phyloP scores from a whole-genome alignment of 768 basidiomycete genomes.

The Mycena amicta region DNA sequence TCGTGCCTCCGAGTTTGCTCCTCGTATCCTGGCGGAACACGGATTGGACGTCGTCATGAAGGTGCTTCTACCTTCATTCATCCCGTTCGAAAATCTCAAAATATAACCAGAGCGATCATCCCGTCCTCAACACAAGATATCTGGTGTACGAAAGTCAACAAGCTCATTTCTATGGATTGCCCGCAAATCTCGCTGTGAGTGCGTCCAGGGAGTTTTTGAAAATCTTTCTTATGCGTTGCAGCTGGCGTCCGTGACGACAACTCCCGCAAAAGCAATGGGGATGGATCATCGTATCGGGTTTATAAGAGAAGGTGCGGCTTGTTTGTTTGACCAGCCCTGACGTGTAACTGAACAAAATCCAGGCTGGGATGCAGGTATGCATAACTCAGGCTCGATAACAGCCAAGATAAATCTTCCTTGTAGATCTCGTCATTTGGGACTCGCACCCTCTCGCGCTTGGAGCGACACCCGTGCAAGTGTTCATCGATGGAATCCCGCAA shows the following conservation, averaged over 20 bases:
- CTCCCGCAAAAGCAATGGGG: conserved; percentile 73
- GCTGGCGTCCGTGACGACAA: conserved; percentile 73
- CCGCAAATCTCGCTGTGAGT: conserved; percentile 55
- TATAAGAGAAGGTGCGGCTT: conserved; percentile 66
- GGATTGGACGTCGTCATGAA: conserved; percentile 78
- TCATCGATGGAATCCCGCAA: conserved; percentile 88
- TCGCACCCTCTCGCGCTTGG: conserved; percentile 82
- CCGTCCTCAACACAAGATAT: conserved; percentile 68
- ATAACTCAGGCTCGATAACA: too few relatives aligned
- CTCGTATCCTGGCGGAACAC: conserved; percentile 68
- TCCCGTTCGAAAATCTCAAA: too few relatives aligned
- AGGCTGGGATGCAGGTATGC: conserved; percentile 77
- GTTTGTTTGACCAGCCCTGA: too few relatives aligned
- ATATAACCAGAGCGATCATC: conserved; percentile 74
- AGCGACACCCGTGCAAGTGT: conserved; percentile 84
- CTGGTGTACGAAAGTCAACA: conserved; percentile 85
- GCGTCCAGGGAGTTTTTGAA: too few relatives aligned
- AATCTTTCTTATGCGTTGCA: too few relatives aligned
- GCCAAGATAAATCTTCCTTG: too few relatives aligned
- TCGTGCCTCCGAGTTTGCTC: conserved; percentile 78
- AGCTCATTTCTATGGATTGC: conserved; percentile 79
- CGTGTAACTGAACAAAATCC: conserved; percentile 7
- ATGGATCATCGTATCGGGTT: conserved; percentile 84
- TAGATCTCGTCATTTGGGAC: conserved; percentile 83
- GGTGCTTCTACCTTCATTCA: conserved; percentile 35